Evolutionary conservation across 768 basidiomycete genomes (phyloP).

Genomic region (Leccinum arenicola): DNA sequence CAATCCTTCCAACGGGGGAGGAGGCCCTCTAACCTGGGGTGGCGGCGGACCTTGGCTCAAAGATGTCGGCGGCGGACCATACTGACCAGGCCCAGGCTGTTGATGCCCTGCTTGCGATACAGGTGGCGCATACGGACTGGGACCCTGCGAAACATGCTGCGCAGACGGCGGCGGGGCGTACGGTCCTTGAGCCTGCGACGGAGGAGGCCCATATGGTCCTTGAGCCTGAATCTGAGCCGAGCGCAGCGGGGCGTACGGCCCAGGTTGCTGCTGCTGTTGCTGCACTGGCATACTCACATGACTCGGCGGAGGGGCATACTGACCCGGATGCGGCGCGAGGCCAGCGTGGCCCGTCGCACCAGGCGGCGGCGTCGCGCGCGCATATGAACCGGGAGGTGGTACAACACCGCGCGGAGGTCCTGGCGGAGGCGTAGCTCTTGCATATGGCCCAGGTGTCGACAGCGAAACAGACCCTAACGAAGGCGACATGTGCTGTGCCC

Average conservation of each 20-base stretch:
- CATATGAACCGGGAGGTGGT: slow-evolving; percentile 35
- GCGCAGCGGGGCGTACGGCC: slow-evolving; percentile 23
- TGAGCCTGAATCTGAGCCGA: slow-evolving; percentile 12
- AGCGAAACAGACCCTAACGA: slow-evolving; percentile 26
- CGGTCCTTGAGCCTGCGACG: slow-evolving; percentile 16
- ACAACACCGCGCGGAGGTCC: slow-evolving; percentile 28
- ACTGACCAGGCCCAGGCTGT: slow-evolving; percentile 15
- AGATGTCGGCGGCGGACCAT: slow-evolving; percentile 31
- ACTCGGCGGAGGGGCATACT: slow-evolving; percentile 22
- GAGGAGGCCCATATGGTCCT: slow-evolving; percentile 27
- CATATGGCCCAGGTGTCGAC: slow-evolving; percentile 35
- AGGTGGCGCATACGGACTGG: slow-evolving; percentile 20
- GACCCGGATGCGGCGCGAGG: slow-evolving; percentile 29
- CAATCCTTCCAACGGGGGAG: slow-evolving; percentile 26
- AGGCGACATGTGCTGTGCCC: slow-evolving; percentile 31
- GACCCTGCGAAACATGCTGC: background rate
- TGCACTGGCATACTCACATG: slow-evolving; percentile 14
- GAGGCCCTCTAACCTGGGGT: slow-evolving; percentile 25
- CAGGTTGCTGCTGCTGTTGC: slow-evolving; percentile 24
- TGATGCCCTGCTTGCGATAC: slow-evolving; percentile 11
- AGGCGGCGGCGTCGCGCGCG: slow-evolving; percentile 43
- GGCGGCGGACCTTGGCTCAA: slow-evolving; percentile 29
- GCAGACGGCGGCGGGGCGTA: slow-evolving; percentile 19
- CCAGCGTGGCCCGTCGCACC: slow-evolving; percentile 23
- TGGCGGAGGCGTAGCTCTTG: slow-evolving; percentile 43